phyloP scores from a whole-genome alignment of 345 rosid species.

The Linum tenue region DNA sequence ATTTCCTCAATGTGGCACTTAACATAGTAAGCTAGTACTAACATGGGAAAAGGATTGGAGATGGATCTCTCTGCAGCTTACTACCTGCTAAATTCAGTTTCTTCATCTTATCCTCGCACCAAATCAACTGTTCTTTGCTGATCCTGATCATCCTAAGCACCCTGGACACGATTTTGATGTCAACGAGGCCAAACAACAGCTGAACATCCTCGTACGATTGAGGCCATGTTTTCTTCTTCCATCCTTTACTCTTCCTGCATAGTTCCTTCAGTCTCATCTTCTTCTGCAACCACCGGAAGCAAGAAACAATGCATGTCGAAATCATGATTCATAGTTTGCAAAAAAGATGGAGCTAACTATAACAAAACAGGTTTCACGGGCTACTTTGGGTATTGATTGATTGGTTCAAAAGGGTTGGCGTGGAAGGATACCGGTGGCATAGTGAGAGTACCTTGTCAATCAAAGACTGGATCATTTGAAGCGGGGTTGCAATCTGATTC shows the following conservation, averaged over 20 bases:
- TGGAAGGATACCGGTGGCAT: too few relatives aligned
- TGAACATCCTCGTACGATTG: slow-evolving; percentile 46
- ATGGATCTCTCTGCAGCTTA: slow-evolving; percentile 65
- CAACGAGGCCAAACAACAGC: slow-evolving; percentile 60
- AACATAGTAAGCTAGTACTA: slow-evolving; percentile 5
- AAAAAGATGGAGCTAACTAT: too few relatives aligned
- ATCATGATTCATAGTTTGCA: neutral
- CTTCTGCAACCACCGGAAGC: slow-evolving; percentile 39
- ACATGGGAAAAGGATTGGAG: slow-evolving; percentile 79
- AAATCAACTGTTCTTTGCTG: slow-evolving; percentile 64
- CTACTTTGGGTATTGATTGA: too few relatives aligned
- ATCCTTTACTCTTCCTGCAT: slow-evolving; percentile 50
- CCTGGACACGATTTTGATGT: slow-evolving; percentile 51
- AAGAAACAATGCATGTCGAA: neutral
- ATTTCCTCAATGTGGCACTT: neutral
- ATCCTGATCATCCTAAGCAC: slow-evolving; percentile 67
- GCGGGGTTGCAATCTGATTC: slow-evolving; percentile 54
- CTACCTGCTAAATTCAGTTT: slow-evolving; percentile 51
- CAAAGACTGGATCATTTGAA: slow-evolving; percentile 60
- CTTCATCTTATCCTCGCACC: slow-evolving; percentile 98
- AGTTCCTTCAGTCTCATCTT: slow-evolving; percentile 58
- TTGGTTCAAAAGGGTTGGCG: too few relatives aligned
- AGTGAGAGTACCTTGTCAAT: slow-evolving; percentile 49
- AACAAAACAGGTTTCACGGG: too few relatives aligned
- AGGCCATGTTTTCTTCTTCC: slow-evolving; percentile 88